A percentile compares a stretch with the other conserved stretches of the same genome.
Conservation (phyloP, 441 rosid species). For the Aleurites moluccanus region DNA sequence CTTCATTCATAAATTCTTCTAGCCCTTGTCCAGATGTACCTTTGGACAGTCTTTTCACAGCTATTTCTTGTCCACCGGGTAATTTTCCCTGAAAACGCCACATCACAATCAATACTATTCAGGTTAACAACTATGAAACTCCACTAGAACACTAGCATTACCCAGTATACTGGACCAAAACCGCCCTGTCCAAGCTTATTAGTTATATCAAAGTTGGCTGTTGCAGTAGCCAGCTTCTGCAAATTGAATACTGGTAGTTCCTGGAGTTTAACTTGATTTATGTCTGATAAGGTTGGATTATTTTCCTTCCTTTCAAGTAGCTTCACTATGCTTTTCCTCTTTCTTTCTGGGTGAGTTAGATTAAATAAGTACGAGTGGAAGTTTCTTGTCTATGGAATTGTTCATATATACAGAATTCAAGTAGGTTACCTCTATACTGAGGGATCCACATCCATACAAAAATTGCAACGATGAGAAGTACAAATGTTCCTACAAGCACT, state of each 20-base stretch:
- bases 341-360: slow-evolving; percentile 5
- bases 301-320: background rate
- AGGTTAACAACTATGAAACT: background rate
- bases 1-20: too few species aligned
- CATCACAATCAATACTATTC: too few species aligned
- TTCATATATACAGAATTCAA: background rate
- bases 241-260: slow-evolving; percentile 36
- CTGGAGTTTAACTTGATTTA: slow-evolving; percentile 10
- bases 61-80: too few species aligned
- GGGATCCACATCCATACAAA: slow-evolving; percentile 23
- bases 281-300: background rate
- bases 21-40: too few species aligned
- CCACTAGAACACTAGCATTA: slow-evolving; percentile 4
- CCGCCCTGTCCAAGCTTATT: slow-evolving; percentile 63
- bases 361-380: background rate
- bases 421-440: slow-evolving; percentile 30
- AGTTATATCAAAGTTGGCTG: slow-evolving; percentile 32
- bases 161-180: slow-evolving; percentile 53
- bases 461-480: slow-evolving; percentile 5
- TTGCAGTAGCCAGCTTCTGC: slow-evolving; percentile 33
- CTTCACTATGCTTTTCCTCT: background rate
- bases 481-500: slow-evolving; percentile 15
- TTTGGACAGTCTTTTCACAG: too few species aligned
- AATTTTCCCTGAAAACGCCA: too few species aligned
- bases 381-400: background rate